phyloP scores from a whole-genome alignment of 2,329 filamentous ascomycete genomes.

The Drechslerella dactyloides region DNA sequence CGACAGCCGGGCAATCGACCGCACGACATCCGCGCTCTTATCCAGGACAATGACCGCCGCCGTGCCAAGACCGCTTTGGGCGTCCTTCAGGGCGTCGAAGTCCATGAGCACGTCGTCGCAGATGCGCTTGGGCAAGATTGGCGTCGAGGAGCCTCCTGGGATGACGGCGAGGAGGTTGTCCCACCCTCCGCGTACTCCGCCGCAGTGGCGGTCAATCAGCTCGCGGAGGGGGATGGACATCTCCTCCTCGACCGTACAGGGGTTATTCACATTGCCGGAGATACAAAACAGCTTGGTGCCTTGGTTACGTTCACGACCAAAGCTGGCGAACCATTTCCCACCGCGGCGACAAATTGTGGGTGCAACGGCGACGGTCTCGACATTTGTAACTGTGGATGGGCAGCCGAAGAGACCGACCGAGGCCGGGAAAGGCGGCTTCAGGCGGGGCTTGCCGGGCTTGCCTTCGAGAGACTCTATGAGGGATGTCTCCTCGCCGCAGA shows the following conservation, averaged over 20 bases:
- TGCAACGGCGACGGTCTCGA: constrained; percentile 93
- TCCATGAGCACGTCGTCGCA: constrained; percentile 99
- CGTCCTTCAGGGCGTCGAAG: constrained; percentile 97
- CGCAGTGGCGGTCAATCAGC: constrained; percentile 97
- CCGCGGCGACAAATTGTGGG: constrained; percentile 95
- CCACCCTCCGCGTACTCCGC: constrained; percentile 94
- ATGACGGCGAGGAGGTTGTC: constrained; percentile 96
- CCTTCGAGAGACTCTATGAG: constrained; percentile 97
- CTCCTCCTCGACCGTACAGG: constrained; percentile 96
- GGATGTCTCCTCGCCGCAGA: constrained; percentile 97
- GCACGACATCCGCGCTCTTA: constrained; percentile 94
- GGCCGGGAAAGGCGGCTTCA: constrained; percentile 98
- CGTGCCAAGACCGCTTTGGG: constrained; percentile 93
- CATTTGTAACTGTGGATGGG: constrained; percentile 96
- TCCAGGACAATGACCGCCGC: constrained; percentile 99
- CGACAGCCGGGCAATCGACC: constrained; percentile 87
- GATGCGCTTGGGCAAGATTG: constrained; percentile 84
- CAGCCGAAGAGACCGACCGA: constrained; percentile 97
- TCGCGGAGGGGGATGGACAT: constrained; percentile 97
- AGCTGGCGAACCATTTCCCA: constrained; percentile 87
- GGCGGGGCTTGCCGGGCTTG: constrained; percentile 96
- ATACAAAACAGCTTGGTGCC: constrained; percentile 99
- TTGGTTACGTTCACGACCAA: constrained; percentile 93
- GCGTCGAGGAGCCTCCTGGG: constrained; percentile 93
- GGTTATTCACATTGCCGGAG: constrained; percentile 98